A percentile compares a stretch with the other conserved stretches of the same genome.
Conservation (phyloP, 1,139 yeast species). For the Candida sanyaensis region DNA sequence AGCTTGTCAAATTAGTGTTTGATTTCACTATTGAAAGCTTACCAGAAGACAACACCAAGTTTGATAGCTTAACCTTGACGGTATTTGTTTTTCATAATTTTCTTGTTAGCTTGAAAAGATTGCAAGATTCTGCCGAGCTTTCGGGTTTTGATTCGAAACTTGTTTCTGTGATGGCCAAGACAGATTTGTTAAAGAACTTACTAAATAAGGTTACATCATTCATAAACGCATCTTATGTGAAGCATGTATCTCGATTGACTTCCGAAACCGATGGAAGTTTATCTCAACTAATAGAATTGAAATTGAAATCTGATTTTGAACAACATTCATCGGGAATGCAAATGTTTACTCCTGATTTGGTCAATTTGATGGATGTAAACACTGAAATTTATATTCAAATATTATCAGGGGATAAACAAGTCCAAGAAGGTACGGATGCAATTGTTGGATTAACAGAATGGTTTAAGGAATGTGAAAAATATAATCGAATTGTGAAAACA, state of each 20-base stretch:
- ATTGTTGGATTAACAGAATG: conserved; percentile 21
- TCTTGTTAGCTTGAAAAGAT: conserved; percentile 21
- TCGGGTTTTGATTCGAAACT: conserved; percentile 9
- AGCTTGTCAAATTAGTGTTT: conserved; percentile 9
- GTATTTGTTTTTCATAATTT: conserved; percentile 24
- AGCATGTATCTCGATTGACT: conserved; percentile 10
- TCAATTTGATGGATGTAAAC: conserved; percentile 27
- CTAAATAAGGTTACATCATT: conserved; percentile 1
- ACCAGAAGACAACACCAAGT: background rate
- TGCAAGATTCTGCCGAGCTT: conserved; percentile 9
- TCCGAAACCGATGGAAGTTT: conserved; percentile 5
- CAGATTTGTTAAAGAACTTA: conserved; percentile 6
- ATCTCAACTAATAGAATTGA: conserved; percentile 4
- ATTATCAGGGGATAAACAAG: conserved; percentile 5
- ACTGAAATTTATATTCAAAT: conserved; percentile 25
- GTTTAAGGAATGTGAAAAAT: conserved; percentile 23
- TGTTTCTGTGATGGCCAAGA: conserved; percentile 6
- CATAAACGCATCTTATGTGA: conserved; percentile 7
- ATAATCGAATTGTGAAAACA: conserved; percentile 2
- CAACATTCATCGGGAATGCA: background rate
- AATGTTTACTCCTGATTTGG: conserved; percentile 23
- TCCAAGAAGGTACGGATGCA: conserved; percentile 7
- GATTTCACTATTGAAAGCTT: conserved; percentile 11
- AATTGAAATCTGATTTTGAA: background rate
- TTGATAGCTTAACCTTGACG: conserved; percentile 12